Percentiles rank a stretch among this genome's conserved stretches.
Evolutionary conservation across 495 filamentous ascomycete species (phyloP).

Genomic region (Penicillium roqueforti): DNA sequence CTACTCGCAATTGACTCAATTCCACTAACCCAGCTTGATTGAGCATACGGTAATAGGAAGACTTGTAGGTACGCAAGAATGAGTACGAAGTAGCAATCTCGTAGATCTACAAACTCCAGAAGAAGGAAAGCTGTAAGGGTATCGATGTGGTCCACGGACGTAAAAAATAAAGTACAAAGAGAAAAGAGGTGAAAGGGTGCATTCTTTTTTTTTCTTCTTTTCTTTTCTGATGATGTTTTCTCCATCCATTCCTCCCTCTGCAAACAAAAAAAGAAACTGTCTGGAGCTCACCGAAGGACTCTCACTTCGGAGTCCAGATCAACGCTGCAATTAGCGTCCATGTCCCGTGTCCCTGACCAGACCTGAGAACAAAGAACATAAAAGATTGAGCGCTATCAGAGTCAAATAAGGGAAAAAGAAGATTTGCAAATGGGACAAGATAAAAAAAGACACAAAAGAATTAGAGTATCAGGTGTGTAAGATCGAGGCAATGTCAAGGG

Average conservation of each 20-base stretch:
- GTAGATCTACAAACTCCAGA: neutral
- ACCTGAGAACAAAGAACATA: neutral
- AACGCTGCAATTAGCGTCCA: neutral
- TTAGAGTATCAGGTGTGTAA: constrained; percentile 21
- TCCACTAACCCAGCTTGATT: neutral
- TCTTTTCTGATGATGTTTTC: constrained; percentile 16
- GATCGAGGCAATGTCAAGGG: constrained; percentile 7
- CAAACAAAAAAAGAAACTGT: constrained; percentile 7
- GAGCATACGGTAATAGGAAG: neutral
- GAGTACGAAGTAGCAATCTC: neutral
- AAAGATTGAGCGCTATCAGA: constrained; percentile 10
- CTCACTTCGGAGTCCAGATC: neutral
- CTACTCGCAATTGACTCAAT: neutral
- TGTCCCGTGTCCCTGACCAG: neutral
- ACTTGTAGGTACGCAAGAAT: neutral
- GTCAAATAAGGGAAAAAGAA: constrained; percentile 15
- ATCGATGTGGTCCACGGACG: constrained; percentile 38
- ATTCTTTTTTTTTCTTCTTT: constrained; percentile 8
- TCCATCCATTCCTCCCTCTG: neutral
- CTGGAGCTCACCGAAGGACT: neutral
- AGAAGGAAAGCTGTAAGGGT: constrained; percentile 37
- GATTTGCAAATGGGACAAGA: constrained; percentile 21
- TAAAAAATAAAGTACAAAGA: constrained; percentile 30
- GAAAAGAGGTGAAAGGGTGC: constrained; percentile 17
- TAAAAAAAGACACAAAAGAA: constrained; percentile 24